Conservation (phyloP, 495 filamentous ascomycete genomes). For the Daldinia vernicosa region DNA sequence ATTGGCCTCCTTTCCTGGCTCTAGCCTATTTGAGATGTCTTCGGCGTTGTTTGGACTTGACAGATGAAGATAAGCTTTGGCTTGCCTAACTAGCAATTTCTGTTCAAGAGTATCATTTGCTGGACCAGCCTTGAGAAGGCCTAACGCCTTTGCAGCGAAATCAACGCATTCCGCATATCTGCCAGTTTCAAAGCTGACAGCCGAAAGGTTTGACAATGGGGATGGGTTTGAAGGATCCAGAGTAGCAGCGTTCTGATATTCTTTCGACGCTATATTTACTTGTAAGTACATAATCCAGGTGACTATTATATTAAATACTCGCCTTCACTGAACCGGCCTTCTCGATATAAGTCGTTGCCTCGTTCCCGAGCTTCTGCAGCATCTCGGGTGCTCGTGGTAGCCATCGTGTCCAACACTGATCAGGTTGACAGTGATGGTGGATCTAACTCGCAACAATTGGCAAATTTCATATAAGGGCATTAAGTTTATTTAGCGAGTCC, state of each 20-base stretch:
- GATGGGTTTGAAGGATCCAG: slow-evolving; percentile 39
- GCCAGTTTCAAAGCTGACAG: slow-evolving; percentile 48
- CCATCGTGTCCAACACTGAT: slow-evolving; percentile 5
- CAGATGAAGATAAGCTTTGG: slow-evolving; percentile 45
- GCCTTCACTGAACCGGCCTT: slow-evolving; percentile 14
- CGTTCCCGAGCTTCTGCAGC: slow-evolving; percentile 4
- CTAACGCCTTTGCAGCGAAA: slow-evolving; percentile 41
- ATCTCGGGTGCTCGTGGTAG: neutral
- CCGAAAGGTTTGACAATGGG: slow-evolving; percentile 50
- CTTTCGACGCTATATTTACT: slow-evolving; percentile 32
- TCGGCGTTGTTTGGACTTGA: slow-evolving; percentile 33
- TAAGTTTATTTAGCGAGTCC: too few relatives aligned
- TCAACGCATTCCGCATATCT: slow-evolving; percentile 41
- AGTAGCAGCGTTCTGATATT: slow-evolving; percentile 41
- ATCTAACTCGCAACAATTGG: too few relatives aligned
- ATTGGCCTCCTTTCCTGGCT: neutral
- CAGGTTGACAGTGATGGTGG: too few relatives aligned
- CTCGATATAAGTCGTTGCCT: slow-evolving; percentile 16
- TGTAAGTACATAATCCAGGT: neutral
- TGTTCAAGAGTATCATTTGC: slow-evolving; percentile 14
- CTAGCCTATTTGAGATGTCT: slow-evolving; percentile 27
- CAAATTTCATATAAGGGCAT: too few relatives aligned
- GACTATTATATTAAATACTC: neutral
- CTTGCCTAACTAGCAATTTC: slow-evolving; percentile 43
- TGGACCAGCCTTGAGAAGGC: slow-evolving; percentile 16